Conservation (phyloP, 2,329 filamentous ascomycete genomes). For the Lachnum nothofagi region DNA sequence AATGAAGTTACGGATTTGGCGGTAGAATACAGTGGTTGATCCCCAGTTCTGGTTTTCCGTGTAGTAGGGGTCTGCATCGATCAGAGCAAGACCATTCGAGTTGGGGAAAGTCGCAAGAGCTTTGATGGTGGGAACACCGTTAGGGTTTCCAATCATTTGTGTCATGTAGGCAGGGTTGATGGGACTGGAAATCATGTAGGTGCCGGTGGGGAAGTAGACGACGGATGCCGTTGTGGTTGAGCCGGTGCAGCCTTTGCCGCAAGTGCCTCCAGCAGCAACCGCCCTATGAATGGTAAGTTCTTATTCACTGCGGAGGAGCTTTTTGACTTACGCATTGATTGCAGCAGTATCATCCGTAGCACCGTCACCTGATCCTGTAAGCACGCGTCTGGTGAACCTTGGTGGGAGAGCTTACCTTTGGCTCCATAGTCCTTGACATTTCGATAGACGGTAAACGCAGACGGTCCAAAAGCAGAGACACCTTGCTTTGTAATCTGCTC, state of each 20-base stretch:
- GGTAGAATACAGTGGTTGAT: slow-evolving; percentile 66
- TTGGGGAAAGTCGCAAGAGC: slow-evolving; percentile 56
- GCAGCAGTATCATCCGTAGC: slow-evolving; percentile 76
- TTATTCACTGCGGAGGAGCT: slow-evolving; percentile 18
- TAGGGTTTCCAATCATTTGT: slow-evolving; percentile 28
- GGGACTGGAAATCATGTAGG: slow-evolving; percentile 25
- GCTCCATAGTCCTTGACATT: slow-evolving; percentile 23
- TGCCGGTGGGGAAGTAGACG: slow-evolving; percentile 28
- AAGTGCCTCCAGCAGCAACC: slow-evolving; percentile 4
- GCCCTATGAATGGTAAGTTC: neutral
- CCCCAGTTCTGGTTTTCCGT: slow-evolving; percentile 64
- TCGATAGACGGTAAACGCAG: slow-evolving; percentile 19
- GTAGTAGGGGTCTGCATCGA: slow-evolving; percentile 79
- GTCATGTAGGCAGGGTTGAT: slow-evolving; percentile 26
- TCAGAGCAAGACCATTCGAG: slow-evolving; percentile 68
- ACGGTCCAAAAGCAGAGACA: slow-evolving; percentile 15
- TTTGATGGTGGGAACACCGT: slow-evolving; percentile 63
- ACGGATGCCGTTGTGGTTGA: slow-evolving; percentile 44
- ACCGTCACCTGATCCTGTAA: slow-evolving; percentile 38
- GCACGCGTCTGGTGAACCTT: no score
- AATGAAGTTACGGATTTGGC: slow-evolving; percentile 60
- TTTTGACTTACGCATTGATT: slow-evolving; percentile 60
- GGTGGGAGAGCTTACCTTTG: no score
- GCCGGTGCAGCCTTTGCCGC: slow-evolving; percentile 29
- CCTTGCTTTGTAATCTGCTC: slow-evolving; percentile 23